Conservation (phyloP, 306 rosid genomes). For the Bauhinia variegata region DNA sequence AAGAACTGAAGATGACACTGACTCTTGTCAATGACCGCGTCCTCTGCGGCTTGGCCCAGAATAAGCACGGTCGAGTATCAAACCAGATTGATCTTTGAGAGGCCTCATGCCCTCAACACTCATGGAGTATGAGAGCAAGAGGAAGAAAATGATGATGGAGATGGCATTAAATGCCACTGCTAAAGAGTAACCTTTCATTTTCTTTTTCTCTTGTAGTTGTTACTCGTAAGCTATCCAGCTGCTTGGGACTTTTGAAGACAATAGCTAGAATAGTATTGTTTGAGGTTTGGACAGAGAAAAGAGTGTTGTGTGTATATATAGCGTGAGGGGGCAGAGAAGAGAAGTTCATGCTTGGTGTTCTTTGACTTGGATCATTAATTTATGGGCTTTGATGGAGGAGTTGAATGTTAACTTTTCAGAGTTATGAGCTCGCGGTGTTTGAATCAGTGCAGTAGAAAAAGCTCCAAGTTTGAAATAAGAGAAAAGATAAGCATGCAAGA, state of each 20-base stretch:
- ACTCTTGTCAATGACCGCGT: slow-evolving; percentile 40
- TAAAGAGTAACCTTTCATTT: slow-evolving; percentile 46
- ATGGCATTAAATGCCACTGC: slow-evolving; percentile 40
- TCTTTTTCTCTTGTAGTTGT: background rate
- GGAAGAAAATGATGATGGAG: slow-evolving; percentile 44
- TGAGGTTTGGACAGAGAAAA: background rate
- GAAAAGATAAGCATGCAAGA: background rate
- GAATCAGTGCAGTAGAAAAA: background rate
- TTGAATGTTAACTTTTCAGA: no score
- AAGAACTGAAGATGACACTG: background rate
- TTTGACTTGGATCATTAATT: background rate
- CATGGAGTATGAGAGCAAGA: slow-evolving; percentile 47
- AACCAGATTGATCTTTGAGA: slow-evolving; percentile 32
- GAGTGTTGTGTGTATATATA: slow-evolving; percentile 21
- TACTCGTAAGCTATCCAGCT: background rate
- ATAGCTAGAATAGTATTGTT: background rate
- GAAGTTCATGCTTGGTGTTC: background rate
- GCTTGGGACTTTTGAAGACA: background rate
- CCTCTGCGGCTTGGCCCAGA: slow-evolving; percentile 58
- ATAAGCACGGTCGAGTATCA: slow-evolving; percentile 39
- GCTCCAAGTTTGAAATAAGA: no score
- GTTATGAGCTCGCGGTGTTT: background rate
- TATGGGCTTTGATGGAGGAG: background rate
- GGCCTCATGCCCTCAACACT: slow-evolving; percentile 54
- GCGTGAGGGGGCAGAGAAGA: background rate